These are phyloP conservation scores for Phaseolus coccineus DNA, from an alignment of 331 rosid genomes.

Conservation along the genomic window DNA sequence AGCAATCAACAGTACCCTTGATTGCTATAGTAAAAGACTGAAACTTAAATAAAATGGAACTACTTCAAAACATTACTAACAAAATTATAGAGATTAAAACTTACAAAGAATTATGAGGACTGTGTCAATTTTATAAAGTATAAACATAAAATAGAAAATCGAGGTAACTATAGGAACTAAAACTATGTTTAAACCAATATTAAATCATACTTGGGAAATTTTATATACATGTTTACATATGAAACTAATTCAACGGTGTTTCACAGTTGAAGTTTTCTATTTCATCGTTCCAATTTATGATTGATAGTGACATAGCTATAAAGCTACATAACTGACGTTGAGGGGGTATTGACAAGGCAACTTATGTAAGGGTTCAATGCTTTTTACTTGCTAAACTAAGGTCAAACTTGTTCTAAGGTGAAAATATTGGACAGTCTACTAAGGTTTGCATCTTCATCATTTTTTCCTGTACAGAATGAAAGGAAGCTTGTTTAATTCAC, in stretches of 20 bases:
- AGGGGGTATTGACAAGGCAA: conserved; percentile 5
- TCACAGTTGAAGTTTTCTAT: conserved; percentile 32
- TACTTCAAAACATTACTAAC: not conserved
- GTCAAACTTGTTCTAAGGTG: not conserved
- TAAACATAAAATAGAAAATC: not conserved
- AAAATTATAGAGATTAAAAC: not conserved
- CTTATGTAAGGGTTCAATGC: conserved; percentile 1
- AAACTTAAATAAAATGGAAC: not conserved
- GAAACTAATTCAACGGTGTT: conserved; percentile 21
- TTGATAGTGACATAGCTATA: conserved; percentile 8
- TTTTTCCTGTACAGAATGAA: conserved; percentile 50
- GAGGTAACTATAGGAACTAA: not conserved
- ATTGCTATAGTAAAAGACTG: not conserved
- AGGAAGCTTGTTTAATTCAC: conserved; percentile 10
- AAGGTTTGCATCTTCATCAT: conserved; percentile 35
- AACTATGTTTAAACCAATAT: not conserved
- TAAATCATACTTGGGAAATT: not conserved
- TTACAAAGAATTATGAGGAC: not conserved
- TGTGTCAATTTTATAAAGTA: not conserved
- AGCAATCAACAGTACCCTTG: not conserved
- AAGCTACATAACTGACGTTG: not conserved
- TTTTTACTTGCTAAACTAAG: not conserved
- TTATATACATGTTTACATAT: conserved; percentile 42
- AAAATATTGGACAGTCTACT: conserved; percentile 17
- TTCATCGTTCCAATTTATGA: conserved; percentile 45